Evolutionary conservation across 345 rosid genomes (phyloP).

Genomic region (Salix exigua): DNA sequence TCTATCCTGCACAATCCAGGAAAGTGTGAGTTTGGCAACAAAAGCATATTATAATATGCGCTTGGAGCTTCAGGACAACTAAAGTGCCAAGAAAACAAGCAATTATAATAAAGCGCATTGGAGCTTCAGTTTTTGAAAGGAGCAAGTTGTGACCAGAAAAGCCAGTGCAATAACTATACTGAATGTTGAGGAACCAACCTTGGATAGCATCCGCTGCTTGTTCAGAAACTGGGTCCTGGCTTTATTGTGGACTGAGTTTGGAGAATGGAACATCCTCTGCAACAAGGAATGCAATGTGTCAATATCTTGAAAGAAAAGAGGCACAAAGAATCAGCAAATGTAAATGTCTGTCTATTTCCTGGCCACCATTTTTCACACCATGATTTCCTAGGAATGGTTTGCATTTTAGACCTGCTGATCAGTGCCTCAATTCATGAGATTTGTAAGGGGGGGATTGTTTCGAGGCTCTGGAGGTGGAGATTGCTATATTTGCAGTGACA

Average conservation of each 20-base stretch:
- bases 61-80: no score
- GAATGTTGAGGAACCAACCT: slow-evolving; percentile 35
- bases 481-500: neutral
- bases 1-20: slow-evolving; percentile 36
- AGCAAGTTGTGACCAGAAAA: neutral
- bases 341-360: neutral
- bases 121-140: neutral
- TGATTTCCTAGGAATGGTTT: neutral
- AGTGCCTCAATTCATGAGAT: neutral
- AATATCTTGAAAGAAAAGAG: neutral
- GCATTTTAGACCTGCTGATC: neutral
- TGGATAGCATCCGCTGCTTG: slow-evolving; percentile 76
- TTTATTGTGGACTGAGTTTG: slow-evolving; percentile 71
- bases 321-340: neutral
- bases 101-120: neutral
- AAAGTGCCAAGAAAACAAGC: neutral
- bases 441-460: neutral
- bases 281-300: neutral
- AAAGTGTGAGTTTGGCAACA: neutral
- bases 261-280: slow-evolving; percentile 76
- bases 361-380: neutral
- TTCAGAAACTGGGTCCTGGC: slow-evolving; percentile 83
- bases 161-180: neutral
- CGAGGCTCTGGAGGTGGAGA: neutral
- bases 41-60: no score